phyloP scores from a whole-genome alignment of 2,329 filamentous ascomycete species.

The Capronia coronata region DNA sequence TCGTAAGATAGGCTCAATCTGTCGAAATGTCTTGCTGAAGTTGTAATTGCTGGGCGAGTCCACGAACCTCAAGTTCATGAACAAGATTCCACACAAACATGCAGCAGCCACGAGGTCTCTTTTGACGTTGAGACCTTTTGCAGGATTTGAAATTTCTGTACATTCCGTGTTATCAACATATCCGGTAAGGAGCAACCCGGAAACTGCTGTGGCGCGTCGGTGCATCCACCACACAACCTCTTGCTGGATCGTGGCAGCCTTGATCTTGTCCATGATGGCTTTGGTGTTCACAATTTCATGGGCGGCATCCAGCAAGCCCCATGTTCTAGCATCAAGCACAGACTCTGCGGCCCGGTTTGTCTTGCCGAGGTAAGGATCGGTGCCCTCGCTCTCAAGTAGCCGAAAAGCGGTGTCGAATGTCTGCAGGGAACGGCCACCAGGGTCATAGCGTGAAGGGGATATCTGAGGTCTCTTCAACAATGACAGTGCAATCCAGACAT shows the following conservation, averaged over 20 bases:
- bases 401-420: background rate
- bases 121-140: background rate
- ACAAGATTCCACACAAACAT: conserved; percentile 11
- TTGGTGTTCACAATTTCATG: conserved; percentile 14
- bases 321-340: conserved; percentile 1
- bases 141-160: background rate
- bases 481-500: conserved; percentile 14
- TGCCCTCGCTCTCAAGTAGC: background rate
- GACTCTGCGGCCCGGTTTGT: background rate
- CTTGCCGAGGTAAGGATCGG: background rate
- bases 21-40: conserved; percentile 12
- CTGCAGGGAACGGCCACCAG: conserved; percentile 1
- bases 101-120: conserved; percentile 3
- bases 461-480: conserved; percentile 15
- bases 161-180: conserved; percentile 9
- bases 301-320: conserved; percentile 3
- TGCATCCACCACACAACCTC: conserved; percentile 13
- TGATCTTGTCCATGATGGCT: conserved; percentile 6
- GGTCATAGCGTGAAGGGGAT: conserved; percentile 13
- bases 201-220: conserved; percentile 9
- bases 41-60: conserved; percentile 15
- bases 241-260: conserved; percentile 3
- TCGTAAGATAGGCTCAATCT: conserved; percentile 9
- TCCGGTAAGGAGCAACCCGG: conserved; percentile 3
- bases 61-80: conserved; percentile 13